Percentiles rank a stretch among this genome's conserved stretches.
These are phyloP conservation scores for Penstemon newberryi DNA, from an alignment of 257 asterid species.

Conservation along the genomic window DNA sequence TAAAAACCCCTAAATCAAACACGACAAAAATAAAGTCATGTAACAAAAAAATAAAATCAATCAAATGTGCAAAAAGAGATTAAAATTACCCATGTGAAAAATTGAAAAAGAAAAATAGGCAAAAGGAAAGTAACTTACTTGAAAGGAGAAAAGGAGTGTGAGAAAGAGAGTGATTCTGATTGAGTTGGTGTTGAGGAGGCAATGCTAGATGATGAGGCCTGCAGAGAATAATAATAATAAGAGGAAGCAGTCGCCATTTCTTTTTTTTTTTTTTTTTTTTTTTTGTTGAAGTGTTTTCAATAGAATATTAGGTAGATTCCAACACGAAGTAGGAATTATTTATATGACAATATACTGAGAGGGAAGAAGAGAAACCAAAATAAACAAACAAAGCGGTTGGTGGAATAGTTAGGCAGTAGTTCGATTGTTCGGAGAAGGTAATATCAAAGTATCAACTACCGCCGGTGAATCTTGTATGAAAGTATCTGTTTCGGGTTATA, in stretches of 20 bases:
- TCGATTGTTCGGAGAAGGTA: no score
- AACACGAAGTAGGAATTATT: no score
- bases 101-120: not conserved
- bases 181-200: conserved; percentile 25
- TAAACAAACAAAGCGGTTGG: no score
- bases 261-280: no score
- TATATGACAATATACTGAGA: no score
- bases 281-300: no score
- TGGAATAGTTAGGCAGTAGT: no score
- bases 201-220: conserved; percentile 25
- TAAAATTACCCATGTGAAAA: not conserved
- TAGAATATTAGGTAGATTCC: no score
- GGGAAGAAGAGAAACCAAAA: no score
- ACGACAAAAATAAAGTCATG: not conserved
- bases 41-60: not conserved
- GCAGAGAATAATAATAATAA: conserved; percentile 17
- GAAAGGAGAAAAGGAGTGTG: conserved; percentile 34
- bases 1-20: conserved; percentile 20
- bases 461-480: no score
- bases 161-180: conserved; percentile 43
- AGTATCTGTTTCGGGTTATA: no score
- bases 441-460: no score
- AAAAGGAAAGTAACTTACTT: conserved; percentile 38
- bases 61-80: not conserved
- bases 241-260: conserved; percentile 49